Percentiles rank a stretch among this genome's conserved stretches.
These are phyloP conservation scores for Knufia fluminis DNA, from an alignment of 2,329 filamentous ascomycete genomes.

Conservation along the genomic window DNA sequence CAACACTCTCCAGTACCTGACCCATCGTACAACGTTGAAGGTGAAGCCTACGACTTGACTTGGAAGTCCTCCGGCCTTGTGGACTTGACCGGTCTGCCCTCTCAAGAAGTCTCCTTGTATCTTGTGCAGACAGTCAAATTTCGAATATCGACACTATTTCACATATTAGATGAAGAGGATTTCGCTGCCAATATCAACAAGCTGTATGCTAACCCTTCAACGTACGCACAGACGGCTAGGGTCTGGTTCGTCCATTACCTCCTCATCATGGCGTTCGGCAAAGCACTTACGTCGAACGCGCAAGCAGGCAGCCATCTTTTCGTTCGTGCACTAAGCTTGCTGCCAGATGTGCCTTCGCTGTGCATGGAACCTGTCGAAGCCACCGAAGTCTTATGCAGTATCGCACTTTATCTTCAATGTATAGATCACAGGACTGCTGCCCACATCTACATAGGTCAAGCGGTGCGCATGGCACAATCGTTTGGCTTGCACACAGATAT, in stretches of 20 bases:
- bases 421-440: constrained; percentile 41
- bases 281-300: constrained; percentile 40
- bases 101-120: constrained; percentile 27
- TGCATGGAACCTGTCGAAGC: constrained; percentile 38
- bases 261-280: constrained; percentile 47
- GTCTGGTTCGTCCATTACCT: constrained; percentile 48
- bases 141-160: constrained; percentile 45
- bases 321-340: constrained; percentile 35
- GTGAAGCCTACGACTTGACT: constrained; percentile 40
- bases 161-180: constrained; percentile 44
- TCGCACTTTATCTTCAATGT: constrained; percentile 45
- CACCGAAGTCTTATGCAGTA: constrained; percentile 44
- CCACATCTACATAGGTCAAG: constrained; percentile 43
- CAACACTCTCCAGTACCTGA: constrained; percentile 35
- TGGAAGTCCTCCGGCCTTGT: constrained; percentile 39
- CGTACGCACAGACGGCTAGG: constrained; percentile 23
- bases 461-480: constrained; percentile 40
- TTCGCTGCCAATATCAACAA: constrained; percentile 39
- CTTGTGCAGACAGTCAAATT: constrained; percentile 49
- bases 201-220: constrained; percentile 32
- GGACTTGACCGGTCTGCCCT: constrained; percentile 33
- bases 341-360: constrained; percentile 36
- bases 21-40: constrained; percentile 41
- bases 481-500: constrained; percentile 47
- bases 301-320: constrained; percentile 43